Evolutionary conservation across 208 protist genomes (phyloP).

Genomic region (Leishmania guyanensis): DNA sequence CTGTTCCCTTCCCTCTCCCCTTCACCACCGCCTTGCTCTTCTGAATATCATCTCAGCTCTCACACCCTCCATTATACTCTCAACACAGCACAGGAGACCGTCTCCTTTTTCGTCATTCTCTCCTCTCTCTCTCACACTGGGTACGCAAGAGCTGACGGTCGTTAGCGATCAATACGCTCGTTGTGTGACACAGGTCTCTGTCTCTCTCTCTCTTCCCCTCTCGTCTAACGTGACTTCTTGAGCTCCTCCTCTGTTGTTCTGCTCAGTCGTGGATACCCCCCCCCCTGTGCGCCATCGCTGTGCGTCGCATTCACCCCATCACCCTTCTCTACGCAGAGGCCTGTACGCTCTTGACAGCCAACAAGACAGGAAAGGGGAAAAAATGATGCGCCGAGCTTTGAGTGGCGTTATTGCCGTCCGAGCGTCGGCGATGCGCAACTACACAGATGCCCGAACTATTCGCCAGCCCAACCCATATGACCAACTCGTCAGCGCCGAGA

Average conservation of each 20-base stretch:
- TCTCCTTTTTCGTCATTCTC: not conserved
- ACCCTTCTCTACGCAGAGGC: not conserved
- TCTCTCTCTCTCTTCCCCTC: constrained; percentile 10
- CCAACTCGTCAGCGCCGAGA: constrained; percentile 69
- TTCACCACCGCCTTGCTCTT: not conserved
- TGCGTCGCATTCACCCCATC: not conserved
- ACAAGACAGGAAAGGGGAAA: not conserved
- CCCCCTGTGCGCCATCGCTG: not conserved
- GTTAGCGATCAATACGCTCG: not conserved
- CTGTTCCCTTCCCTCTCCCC: not conserved
- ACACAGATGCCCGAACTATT: constrained; percentile 82
- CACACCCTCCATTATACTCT: not conserved
- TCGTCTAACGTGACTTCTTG: not conserved
- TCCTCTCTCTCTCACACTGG: not conserved
- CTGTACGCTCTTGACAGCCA: not conserved
- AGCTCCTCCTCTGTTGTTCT: constrained; percentile 3
- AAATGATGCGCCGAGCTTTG: constrained; percentile 79
- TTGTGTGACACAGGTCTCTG: not conserved
- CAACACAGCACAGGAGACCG: not conserved
- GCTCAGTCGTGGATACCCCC: not conserved
- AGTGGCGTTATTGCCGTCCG: constrained; percentile 21
- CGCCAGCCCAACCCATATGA: constrained; percentile 80
- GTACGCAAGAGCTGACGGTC: not conserved
- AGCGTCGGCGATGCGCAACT: constrained; percentile 34
- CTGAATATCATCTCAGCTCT: not conserved